Percentiles rank a stretch among this genome's conserved stretches.
Conservation (phyloP, 768 basidiomycete species). For the Hygrophoropsis aurantiaca region DNA sequence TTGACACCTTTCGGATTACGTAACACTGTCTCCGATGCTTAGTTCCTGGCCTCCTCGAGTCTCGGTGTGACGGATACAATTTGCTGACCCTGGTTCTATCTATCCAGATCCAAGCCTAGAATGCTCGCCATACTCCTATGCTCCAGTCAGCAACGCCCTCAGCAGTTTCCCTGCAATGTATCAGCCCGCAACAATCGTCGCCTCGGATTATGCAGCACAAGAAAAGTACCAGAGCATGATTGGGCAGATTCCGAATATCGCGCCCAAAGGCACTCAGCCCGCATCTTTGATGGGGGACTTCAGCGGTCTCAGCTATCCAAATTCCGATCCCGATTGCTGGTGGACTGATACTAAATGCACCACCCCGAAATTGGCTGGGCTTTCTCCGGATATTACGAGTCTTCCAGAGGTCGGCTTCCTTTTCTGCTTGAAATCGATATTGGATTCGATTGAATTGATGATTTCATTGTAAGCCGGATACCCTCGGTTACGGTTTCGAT, state of each 20-base stretch:
- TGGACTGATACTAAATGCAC: conserved; percentile 44
- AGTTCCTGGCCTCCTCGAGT: background rate
- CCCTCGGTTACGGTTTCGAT: conserved; percentile 54
- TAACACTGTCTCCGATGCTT: background rate
- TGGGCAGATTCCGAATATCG: conserved; percentile 42
- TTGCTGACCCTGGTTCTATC: background rate
- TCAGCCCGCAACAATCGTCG: conserved; percentile 39
- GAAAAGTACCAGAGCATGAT: conserved; percentile 40
- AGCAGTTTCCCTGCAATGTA: conserved; percentile 41
- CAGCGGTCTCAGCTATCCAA: background rate
- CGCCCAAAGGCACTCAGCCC: conserved; percentile 27
- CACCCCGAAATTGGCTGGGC: conserved; percentile 39
- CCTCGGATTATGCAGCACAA: conserved; percentile 37
- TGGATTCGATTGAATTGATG: background rate
- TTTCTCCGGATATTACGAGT: conserved; percentile 38
- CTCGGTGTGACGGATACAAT: background rate
- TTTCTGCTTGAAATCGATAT: background rate
- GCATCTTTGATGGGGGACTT: conserved; percentile 1
- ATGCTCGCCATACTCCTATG: conserved; percentile 42
- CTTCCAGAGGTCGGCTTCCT: conserved; percentile 43
- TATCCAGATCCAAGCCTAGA: conserved; percentile 32
- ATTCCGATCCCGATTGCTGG: conserved; percentile 21
- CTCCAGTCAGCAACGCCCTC: conserved; percentile 27
- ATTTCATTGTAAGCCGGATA: conserved; percentile 36
- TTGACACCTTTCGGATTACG: background rate